These are phyloP conservation scores for Lolium multiflorum DNA, from an alignment of 176 grass and related monocot species.

Conservation along the genomic window DNA sequence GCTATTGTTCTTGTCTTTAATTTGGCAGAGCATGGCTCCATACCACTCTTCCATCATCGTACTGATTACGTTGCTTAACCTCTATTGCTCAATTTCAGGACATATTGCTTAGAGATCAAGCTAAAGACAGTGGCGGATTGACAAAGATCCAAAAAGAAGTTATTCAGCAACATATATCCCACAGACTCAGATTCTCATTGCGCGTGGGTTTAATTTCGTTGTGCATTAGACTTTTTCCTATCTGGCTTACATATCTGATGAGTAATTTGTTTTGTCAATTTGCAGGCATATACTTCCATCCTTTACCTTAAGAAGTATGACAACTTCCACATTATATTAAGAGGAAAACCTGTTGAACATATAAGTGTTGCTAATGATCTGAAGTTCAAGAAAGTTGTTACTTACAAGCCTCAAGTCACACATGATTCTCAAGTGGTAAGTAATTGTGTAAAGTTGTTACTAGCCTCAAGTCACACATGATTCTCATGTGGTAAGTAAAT, in stretches of 20 bases:
- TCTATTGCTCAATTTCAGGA: constrained; percentile 66
- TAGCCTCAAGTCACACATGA: constrained; percentile 68
- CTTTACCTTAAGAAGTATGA: constrained; percentile 86
- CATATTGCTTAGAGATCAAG: constrained; percentile 98
- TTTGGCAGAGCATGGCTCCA: constrained; percentile 17
- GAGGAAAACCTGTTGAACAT: constrained; percentile 88
- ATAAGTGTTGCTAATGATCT: constrained; percentile 67
- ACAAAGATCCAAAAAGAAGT: constrained; percentile 81
- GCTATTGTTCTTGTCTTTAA: background rate
- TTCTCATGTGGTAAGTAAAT: constrained; percentile 70
- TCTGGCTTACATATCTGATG: constrained; percentile 33
- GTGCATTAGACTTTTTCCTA: constrained; percentile 21
- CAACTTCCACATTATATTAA: constrained; percentile 91
- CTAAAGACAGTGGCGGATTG: constrained; percentile 51
- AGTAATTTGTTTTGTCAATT: constrained; percentile 42
- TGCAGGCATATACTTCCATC: constrained; percentile 91
- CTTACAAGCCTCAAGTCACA: constrained; percentile 88
- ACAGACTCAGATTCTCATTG: constrained; percentile 92
- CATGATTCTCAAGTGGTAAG: constrained; percentile 74
- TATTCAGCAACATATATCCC: constrained; percentile 80
- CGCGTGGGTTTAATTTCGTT: constrained; percentile 62
- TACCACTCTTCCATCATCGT: constrained; percentile 10
- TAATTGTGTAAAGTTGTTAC: constrained; percentile 57
- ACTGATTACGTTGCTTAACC: background rate
- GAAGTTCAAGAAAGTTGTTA: constrained; percentile 87